phyloP scores from a whole-genome alignment of 768 basidiomycete species.

The Termitomyces sp. region DNA sequence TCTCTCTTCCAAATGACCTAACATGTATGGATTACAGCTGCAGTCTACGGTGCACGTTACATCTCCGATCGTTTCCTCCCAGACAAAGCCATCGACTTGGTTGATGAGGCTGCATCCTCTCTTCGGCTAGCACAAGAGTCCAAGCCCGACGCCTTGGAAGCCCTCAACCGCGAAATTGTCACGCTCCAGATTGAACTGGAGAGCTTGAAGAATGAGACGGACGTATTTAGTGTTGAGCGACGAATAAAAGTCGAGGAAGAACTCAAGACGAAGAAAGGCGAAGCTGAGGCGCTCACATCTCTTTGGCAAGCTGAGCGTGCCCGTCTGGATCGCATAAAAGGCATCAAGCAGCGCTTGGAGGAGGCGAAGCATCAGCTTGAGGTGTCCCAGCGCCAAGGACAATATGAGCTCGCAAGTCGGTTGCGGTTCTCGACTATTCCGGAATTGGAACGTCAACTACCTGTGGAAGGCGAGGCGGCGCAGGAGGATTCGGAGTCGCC shows the following conservation, averaged over 20 bases:
- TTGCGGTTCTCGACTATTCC: conserved; percentile 85
- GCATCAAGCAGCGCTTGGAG: conserved; percentile 72
- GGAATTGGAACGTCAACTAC: conserved; percentile 71
- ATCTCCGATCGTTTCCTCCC: conserved; percentile 87
- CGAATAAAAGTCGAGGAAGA: conserved; percentile 63
- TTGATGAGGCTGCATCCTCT: conserved; percentile 90
- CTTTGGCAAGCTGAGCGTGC: conserved; percentile 80
- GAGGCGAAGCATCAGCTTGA: conserved; percentile 85
- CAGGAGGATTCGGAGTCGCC: conserved; percentile 44
- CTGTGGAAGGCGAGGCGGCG: conserved; percentile 45
- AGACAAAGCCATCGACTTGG: conserved; percentile 89
- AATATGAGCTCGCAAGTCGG: conserved; percentile 81
- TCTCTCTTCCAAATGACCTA: neutral
- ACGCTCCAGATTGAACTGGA: conserved; percentile 90
- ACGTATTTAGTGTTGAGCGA: conserved; percentile 80
- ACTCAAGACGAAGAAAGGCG: conserved; percentile 56
- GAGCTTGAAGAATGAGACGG: conserved; percentile 84
- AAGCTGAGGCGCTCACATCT: conserved; percentile 58
- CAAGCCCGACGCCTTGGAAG: conserved; percentile 83
- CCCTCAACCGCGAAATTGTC: conserved; percentile 78
- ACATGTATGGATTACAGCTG: conserved; percentile 44
- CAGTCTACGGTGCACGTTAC: conserved; percentile 81
- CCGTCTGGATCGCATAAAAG: conserved; percentile 67
- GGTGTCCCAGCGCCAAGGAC: conserved; percentile 85
- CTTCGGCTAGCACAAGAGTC: conserved; percentile 86